Evolutionary conservation across 495 filamentous ascomycete genomes (phyloP).

Genomic region (Pseudevernia furfuracea): DNA sequence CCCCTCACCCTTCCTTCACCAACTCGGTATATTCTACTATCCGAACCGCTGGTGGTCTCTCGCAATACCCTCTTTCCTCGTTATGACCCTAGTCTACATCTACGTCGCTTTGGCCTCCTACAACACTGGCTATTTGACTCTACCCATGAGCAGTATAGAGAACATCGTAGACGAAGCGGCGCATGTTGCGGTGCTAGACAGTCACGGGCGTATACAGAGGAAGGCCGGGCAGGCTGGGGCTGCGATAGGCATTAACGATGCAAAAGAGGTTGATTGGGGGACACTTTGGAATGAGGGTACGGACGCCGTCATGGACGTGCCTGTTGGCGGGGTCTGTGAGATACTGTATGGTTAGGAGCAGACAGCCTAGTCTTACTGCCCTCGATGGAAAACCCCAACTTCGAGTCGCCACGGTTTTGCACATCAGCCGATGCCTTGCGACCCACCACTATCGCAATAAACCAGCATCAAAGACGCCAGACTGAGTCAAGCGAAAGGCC

Average conservation of each 20-base stretch:
- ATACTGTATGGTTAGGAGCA: constrained; percentile 45
- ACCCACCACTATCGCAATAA: neutral
- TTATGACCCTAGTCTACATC: constrained; percentile 83
- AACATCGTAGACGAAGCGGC: constrained; percentile 88
- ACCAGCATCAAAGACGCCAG: neutral
- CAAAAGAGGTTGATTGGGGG: constrained; percentile 57
- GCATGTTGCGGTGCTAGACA: constrained; percentile 74
- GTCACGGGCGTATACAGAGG: constrained; percentile 51
- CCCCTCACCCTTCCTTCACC: constrained; percentile 83
- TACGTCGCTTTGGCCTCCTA: constrained; percentile 89
- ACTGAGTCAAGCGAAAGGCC: neutral
- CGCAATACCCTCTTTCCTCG: constrained; percentile 81
- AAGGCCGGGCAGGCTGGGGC: constrained; percentile 29
- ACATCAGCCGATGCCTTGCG: neutral
- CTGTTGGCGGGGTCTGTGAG: constrained; percentile 94
- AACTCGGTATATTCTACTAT: constrained; percentile 92
- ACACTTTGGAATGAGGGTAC: constrained; percentile 84
- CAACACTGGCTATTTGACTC: constrained; percentile 80
- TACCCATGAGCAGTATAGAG: constrained; percentile 72
- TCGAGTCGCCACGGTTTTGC: neutral
- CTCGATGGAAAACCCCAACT: neutral
- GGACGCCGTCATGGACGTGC: constrained; percentile 96
- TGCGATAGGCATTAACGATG: constrained; percentile 12
- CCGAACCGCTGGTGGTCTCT: constrained; percentile 96
- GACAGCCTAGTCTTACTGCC: neutral